Base-by-base conservation (phyloP, 805 yeast genomes). In the Starmerella vaccinii region DNA sequence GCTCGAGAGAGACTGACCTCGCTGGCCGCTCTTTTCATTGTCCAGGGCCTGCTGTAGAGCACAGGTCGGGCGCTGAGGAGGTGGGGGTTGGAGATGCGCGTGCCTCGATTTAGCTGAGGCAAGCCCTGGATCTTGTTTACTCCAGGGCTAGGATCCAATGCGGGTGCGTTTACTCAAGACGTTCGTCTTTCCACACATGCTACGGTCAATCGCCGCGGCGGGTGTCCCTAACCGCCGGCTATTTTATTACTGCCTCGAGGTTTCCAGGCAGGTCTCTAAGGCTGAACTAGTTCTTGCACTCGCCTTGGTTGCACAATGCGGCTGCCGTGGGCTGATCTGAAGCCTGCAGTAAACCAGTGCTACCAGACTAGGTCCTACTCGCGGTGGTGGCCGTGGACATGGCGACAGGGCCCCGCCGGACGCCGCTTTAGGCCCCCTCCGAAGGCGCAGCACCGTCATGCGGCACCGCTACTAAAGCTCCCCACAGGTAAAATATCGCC, bases 361-460 rank as follows among this genome's bases (percentile, higher is more conserved):
- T 37, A 9, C 26, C 40, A 37, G 26, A 21, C n/a, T 5, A 23
- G 43, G 30, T 13, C 43, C 22, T 39, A 39, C 30, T 19, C 30
- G 30, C 43, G 43, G 7, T 39, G 43, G 43, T 39, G 43, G 43
- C 43, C 43, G 13, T 39, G 29, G 29, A 19, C 43, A 19, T 39
- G 43, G 43, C 43, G 43, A 9, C 43, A 39, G 43, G 30, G 30
- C 30, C 19, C 29, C 15, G 12, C 43, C 1, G 43, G 30, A 23
- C 21, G 43, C 16, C 30, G 30, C 12, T 32, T 13, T 3, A 13
- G 38, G 29, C 33, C 40, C 12, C 9, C 30, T 19, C 40, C 39
- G n/a, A 19, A 29, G 32, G 40, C 30, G n/a, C 33, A 26, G 35
- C 23, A 16, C 29, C 29, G 40, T 9, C 27, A 33, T 8, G 18